Evolutionary conservation across 1,284 basidiomycete species (phyloP), one percentile per base, ranked within the genome.

Genomic region (Marasmius tenuissimus): DNA sequence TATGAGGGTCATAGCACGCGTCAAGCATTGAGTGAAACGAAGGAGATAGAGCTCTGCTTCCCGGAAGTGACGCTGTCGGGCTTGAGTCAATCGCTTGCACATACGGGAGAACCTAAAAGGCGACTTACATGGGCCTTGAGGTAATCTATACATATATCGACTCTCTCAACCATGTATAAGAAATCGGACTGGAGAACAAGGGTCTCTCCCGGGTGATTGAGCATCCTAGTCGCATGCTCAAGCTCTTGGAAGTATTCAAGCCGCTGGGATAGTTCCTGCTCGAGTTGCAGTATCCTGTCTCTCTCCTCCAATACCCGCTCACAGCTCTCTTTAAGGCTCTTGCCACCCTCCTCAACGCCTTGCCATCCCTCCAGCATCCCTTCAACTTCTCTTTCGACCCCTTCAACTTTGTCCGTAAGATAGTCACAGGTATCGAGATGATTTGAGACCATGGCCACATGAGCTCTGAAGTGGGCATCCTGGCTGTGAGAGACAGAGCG

Each of bases 1-100:
- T 77, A 97, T 94, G 57, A 98, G 81, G 0, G 94, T 97, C 95
- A 97, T 97, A 22, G 94, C 92, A 39, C 96, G 87, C 0, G 93
- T 96, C 84, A 97, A 89, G 74, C 96, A 97, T 76, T 97, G 96
- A 70, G 96, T 94, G 76, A 96, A 97, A 27, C 96, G 88, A 20
- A 98, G 82, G 9, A 97, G 80, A 72, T 97, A 97, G 18, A 97
- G 80, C 69, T 97, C 94, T 10, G 94, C 88, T 77, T 97, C 96
- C 68, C 85, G 85, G 76, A 90, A 97, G 72, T 95, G 89, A 67
- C 93, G 85, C 94, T 97, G 69, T 38, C n/a, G 7, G n/a, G 45
- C 62, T 57, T 40, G 10, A 48, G 47, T 52, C 14, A 2, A 10
- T 16, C 11, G 12, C 27, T n/a, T 59, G 7, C 18, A n/a, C 42